Conservation (phyloP, 805 yeast genomes). For the Wickerhamiella azymoides region DNA sequence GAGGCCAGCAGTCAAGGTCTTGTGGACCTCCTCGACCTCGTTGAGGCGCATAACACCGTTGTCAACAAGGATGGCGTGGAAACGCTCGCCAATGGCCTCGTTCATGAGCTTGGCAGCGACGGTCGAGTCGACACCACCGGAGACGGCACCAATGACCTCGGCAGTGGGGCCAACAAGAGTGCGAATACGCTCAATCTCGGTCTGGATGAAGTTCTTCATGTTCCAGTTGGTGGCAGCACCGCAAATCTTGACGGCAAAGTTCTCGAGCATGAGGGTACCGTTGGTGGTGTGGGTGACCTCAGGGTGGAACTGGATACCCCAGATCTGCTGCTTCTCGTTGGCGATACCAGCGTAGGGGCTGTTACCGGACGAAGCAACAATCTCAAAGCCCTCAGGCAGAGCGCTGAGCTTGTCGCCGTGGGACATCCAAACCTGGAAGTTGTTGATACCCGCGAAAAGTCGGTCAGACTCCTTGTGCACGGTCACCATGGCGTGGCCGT, state of each 20-base stretch:
- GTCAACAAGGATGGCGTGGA: conserved; percentile 96
- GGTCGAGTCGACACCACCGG: conserved; percentile 99
- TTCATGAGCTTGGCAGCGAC: conserved; percentile 97
- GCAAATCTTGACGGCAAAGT: conserved; percentile 89
- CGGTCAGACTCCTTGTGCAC: conserved; percentile 56
- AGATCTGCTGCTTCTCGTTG: conserved; percentile 56
- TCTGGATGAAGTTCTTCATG: conserved; percentile 93
- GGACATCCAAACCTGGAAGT: conserved; percentile 98
- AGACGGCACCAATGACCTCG: conserved; percentile 98
- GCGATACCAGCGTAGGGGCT: conserved; percentile 94
- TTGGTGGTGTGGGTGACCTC: conserved; percentile 93
- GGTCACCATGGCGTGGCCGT: conserved; percentile 85
- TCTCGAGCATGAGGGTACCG: conserved; percentile 76
- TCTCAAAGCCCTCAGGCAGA: conserved; percentile 76
- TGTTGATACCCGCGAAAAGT: conserved; percentile 76
- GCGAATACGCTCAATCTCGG: conserved; percentile 88
- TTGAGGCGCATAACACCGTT: conserved; percentile 94
- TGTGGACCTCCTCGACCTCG: conserved; percentile 80
- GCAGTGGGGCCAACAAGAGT: conserved; percentile 91
- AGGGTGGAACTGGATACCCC: conserved; percentile 97
- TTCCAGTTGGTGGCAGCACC: conserved; percentile 84
- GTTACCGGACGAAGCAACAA: conserved; percentile 82
- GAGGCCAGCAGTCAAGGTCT: conserved; percentile 80
- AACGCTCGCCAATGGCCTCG: conserved; percentile 96
- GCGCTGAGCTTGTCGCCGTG: conserved; percentile 93